Conservation (phyloP, 495 filamentous ascomycete genomes). For the Acidomyces sp. region DNA sequence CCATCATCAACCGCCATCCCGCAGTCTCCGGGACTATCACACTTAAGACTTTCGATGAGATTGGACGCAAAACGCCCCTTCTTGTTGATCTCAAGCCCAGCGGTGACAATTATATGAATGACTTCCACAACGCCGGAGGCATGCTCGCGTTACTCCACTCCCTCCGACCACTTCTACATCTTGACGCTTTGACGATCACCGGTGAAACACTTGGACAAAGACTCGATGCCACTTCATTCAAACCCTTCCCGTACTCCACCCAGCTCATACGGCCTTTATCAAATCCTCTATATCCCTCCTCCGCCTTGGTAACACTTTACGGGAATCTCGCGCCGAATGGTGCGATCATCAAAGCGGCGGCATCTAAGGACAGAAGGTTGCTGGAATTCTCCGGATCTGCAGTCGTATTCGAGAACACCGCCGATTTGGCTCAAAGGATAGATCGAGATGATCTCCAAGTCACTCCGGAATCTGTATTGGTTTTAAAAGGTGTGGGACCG, state of each 20-base stretch:
- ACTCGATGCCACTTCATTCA: constrained; percentile 36
- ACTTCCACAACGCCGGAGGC: constrained; percentile 56
- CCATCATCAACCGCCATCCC: constrained; percentile 32
- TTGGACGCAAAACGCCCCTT: constrained; percentile 46
- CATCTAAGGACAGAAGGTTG: constrained; percentile 31
- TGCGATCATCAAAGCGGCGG: constrained; percentile 51
- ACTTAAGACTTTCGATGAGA: constrained; percentile 44
- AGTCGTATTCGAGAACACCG: constrained; percentile 45
- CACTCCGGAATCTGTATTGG: constrained; percentile 39
- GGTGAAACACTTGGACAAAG: constrained; percentile 45
- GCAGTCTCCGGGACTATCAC: constrained; percentile 41
- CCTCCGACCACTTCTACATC: constrained; percentile 43
- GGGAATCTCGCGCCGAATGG: constrained; percentile 47
- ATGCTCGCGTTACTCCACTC: constrained; percentile 46
- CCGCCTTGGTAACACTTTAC: constrained; percentile 39
- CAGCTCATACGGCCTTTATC: constrained; percentile 40
- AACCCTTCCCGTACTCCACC: constrained; percentile 27
- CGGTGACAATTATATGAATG: constrained; percentile 57
- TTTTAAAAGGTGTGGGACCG: constrained; percentile 49
- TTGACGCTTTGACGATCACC: constrained; percentile 44
- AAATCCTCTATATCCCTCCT: constrained; percentile 41
- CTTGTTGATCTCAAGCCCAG: constrained; percentile 56
- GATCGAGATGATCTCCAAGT: constrained; percentile 44
- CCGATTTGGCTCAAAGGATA: constrained; percentile 44
- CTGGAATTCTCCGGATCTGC: constrained; percentile 25